A percentile compares a stretch with the other conserved stretches of the same genome.
Conservation (phyloP, 2,329 filamentous ascomycete genomes). For the Aspergillus sp. region DNA sequence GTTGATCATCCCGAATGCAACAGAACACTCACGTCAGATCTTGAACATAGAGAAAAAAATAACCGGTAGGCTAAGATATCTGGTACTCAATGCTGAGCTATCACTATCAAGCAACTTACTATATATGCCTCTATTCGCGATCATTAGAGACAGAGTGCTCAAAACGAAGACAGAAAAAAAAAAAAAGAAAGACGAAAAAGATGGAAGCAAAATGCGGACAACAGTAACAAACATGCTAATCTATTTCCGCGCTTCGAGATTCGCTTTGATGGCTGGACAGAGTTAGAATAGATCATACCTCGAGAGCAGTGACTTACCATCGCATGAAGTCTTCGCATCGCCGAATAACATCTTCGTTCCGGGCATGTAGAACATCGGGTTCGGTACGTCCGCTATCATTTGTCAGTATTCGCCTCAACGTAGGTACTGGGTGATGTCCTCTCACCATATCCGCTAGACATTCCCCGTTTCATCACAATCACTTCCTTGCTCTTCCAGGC, state of each 20-base stretch:
- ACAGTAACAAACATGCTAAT: too few species aligned
- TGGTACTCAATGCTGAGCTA: too few species aligned
- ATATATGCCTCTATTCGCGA: too few species aligned
- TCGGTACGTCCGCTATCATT: constrained; percentile 73
- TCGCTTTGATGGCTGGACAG: constrained; percentile 44
- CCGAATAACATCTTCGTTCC: constrained; percentile 90
- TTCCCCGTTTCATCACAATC: constrained; percentile 87
- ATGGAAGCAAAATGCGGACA: too few species aligned
- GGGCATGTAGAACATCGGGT: constrained; percentile 92
- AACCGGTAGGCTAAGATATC: too few species aligned
- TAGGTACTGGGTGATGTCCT: constrained; percentile 9
- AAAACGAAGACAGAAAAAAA: too few species aligned
- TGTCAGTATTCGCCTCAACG: constrained; percentile 3
- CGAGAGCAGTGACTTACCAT: constrained; percentile 55
- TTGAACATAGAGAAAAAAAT: too few species aligned
- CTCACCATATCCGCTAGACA: constrained; percentile 83
- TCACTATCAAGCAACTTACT: too few species aligned
- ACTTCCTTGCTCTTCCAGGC: constrained; percentile 94
- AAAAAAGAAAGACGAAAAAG: too few species aligned
- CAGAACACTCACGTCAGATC: too few species aligned
- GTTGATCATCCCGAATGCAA: too few species aligned
- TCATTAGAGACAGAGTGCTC: too few species aligned
- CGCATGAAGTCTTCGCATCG: constrained; percentile 80
- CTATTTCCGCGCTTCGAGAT: constrained; percentile 33
- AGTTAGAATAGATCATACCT: constrained; percentile 6